Conservation (phyloP, 306 rosid genomes). For the Pueraria montana region DNA sequence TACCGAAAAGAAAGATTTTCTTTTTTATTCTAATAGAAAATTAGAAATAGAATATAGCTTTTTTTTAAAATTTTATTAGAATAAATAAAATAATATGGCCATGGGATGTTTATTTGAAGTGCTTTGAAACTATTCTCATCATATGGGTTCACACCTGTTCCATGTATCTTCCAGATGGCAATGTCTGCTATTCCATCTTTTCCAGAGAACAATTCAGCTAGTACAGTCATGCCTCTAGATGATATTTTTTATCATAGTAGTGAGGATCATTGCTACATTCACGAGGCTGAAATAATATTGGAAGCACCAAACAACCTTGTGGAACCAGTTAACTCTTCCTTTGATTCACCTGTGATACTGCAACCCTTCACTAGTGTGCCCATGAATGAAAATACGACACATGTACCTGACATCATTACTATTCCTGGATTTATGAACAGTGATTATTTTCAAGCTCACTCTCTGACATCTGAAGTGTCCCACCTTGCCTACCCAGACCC, state of each 20-base stretch:
- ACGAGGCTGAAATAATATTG: constrained; percentile 26
- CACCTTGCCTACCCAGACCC: constrained; percentile 27
- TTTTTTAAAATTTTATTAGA: neutral
- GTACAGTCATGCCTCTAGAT: constrained; percentile 34
- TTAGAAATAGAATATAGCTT: neutral
- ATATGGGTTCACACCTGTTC: constrained; percentile 22
- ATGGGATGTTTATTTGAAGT: constrained; percentile 1
- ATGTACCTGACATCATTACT: constrained; percentile 15
- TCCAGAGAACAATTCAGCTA: constrained; percentile 21
- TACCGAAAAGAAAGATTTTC: too few species aligned
- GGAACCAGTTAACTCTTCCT: constrained; percentile 24
- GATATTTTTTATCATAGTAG: neutral
- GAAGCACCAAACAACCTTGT: constrained; percentile 9
- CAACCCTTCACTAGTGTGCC: constrained; percentile 29
- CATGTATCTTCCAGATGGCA: constrained; percentile 42
- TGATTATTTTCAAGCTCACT: constrained; percentile 30
- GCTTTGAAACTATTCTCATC: constrained; percentile 37
- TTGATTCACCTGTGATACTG: constrained; percentile 27
- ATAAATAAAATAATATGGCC: neutral
- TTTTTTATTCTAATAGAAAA: neutral
- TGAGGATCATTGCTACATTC: constrained; percentile 27
- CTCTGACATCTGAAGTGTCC: constrained; percentile 41
- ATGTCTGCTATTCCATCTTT: constrained; percentile 40
- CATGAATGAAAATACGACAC: constrained; percentile 16
- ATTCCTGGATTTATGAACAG: constrained; percentile 28